These are phyloP conservation scores for Adansonia digitata DNA, from an alignment of 345 rosid genomes.

Conservation along the genomic window DNA sequence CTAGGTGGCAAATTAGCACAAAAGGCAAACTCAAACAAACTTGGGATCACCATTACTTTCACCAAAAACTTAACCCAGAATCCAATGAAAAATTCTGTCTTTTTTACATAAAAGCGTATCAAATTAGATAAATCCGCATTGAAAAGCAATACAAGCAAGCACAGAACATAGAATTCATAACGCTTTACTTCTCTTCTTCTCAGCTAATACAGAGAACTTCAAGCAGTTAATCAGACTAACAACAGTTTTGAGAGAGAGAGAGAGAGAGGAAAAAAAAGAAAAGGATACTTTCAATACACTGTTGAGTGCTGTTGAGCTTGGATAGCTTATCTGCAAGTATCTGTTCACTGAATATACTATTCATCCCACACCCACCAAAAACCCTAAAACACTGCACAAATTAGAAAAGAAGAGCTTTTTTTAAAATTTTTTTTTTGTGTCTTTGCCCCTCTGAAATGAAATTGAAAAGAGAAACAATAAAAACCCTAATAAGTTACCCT, in stretches of 20 bases:
- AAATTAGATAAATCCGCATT: neutral
- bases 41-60: neutral
- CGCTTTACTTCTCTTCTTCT: neutral
- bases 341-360: constrained; percentile 87
- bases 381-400: neutral
- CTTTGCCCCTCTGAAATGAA: neutral
- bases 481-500: neutral
- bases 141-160: neutral
- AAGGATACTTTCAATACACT: constrained; percentile 94
- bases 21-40: neutral
- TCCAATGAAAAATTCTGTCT: neutral
- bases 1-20: neutral
- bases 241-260: neutral
- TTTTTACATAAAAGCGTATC: too few species aligned
- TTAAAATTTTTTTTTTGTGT: too few species aligned
- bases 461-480: neutral
- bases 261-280: neutral
- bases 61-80: too few species aligned
- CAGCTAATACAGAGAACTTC: neutral
- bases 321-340: constrained; percentile 94
- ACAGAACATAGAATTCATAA: neutral
- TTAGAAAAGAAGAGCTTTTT: too few species aligned
- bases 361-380: constrained; percentile 53
- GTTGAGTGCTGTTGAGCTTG: constrained; percentile 96
- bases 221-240: neutral